These are phyloP conservation scores for Hamamelis virginiana DNA, from an alignment of 164 flowering plant genomes.

Conservation along the genomic window DNA sequence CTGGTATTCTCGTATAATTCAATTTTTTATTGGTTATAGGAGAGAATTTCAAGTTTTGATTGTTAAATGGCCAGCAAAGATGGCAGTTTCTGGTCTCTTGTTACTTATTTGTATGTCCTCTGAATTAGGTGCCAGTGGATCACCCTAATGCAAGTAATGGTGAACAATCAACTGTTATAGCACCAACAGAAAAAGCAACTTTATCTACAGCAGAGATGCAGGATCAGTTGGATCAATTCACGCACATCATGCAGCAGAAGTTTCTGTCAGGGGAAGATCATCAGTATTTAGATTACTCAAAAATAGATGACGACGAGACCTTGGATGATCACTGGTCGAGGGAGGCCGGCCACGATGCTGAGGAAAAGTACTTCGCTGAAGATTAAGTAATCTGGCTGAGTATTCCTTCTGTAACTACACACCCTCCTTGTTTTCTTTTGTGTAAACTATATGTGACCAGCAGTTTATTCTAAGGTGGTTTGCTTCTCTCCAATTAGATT, in stretches of 20 bases:
- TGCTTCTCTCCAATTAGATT: neutral
- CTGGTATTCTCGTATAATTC: neutral
- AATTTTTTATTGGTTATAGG: no score
- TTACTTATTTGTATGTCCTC: neutral
- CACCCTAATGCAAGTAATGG: conserved; percentile 9
- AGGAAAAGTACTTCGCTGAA: conserved; percentile 86
- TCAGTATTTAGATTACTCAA: conserved; percentile 76
- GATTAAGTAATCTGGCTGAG: conserved; percentile 24
- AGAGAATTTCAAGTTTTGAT: neutral
- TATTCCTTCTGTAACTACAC: neutral
- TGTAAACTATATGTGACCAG: neutral
- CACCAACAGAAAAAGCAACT: conserved; percentile 16
- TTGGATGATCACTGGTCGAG: conserved; percentile 91
- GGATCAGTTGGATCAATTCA: conserved; percentile 89
- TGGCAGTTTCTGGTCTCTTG: neutral
- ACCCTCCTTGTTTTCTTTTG: neutral
- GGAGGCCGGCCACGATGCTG: conserved; percentile 82
- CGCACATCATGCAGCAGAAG: conserved; percentile 82
- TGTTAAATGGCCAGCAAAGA: neutral
- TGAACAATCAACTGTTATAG: conserved; percentile 10
- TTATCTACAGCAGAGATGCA: conserved; percentile 68
- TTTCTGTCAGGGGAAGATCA: conserved; percentile 84
- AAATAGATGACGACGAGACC: conserved; percentile 77
- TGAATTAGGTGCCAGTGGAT: conserved; percentile 27
- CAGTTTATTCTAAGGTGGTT: neutral